These are phyloP conservation scores for Maudiozyma turicensis DNA, from an alignment of 805 yeast genomes.

Conservation along the genomic window DNA sequence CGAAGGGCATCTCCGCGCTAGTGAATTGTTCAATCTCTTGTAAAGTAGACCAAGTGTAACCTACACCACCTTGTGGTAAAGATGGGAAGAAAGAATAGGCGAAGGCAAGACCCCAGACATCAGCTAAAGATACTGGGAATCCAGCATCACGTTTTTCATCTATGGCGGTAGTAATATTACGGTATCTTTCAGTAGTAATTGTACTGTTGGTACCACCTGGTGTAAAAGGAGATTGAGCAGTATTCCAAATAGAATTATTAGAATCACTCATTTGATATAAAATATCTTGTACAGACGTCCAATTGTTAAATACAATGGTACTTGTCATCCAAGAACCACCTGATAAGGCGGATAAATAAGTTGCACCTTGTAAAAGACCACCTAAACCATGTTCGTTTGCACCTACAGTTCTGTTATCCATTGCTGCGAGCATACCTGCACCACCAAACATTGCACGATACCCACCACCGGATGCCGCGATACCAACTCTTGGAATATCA, in stretches of 20 bases:
- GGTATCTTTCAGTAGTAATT: slow-evolving; percentile 41
- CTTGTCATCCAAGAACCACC: slow-evolving; percentile 83
- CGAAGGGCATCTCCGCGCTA: slow-evolving; percentile 61
- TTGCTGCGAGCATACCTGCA: slow-evolving; percentile 76
- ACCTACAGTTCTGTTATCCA: slow-evolving; percentile 63
- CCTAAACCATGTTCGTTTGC: slow-evolving; percentile 52
- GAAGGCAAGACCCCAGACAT: slow-evolving; percentile 70
- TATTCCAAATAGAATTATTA: slow-evolving; percentile 58
- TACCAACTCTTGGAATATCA: slow-evolving; percentile 38
- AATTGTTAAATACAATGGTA: slow-evolving; percentile 57
- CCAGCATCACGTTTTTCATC: slow-evolving; percentile 51
- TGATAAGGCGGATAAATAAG: slow-evolving; percentile 66
- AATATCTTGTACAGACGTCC: slow-evolving; percentile 58
- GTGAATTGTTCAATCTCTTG: slow-evolving; percentile 51
- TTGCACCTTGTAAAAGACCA: slow-evolving; percentile 60
- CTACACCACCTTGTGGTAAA: slow-evolving; percentile 51
- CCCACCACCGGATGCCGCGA: slow-evolving; percentile 79
- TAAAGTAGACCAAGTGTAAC: slow-evolving; percentile 48
- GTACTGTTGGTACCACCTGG: slow-evolving; percentile 55
- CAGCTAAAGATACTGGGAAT: slow-evolving; percentile 54
- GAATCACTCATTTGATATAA: slow-evolving; percentile 58
- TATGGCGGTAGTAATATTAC: slow-evolving; percentile 42
- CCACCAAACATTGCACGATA: slow-evolving; percentile 82
- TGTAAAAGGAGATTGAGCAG: slow-evolving; percentile 47
- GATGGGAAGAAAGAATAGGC: slow-evolving; percentile 64